Base-by-base conservation (phyloP, 805 yeast species). In the Torulaspora maleeae region DNA sequence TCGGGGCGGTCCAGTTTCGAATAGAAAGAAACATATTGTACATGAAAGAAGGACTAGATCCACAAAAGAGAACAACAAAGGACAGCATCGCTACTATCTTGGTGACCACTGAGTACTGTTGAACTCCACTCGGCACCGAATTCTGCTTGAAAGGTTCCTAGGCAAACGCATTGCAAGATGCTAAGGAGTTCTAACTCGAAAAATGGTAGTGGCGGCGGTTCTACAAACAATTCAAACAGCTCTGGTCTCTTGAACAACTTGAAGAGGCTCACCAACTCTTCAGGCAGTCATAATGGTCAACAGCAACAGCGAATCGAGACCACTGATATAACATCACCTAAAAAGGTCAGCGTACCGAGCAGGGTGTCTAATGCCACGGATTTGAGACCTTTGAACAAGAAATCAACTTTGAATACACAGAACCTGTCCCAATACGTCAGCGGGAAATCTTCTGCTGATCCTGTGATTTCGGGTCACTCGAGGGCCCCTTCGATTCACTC, bases 351-450 rank as follows among this genome's bases (percentile, higher is more conserved):
- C 17, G 45, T 50, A 33, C 57, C 58, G 17, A 47, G 50, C 40
- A 41, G 59, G 45, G 46, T 51, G 30, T 34, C 50, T 35, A 38
- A 45, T 27, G 47, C 52, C 22, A 48, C 41, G 16, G 55, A 47
- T 13, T 39, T 47, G 22, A 55, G 49, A 40, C 64, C 64, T 13
- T 42, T 63, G 38, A 60, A 57, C 43, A 60, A 60, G 35, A 61
- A 56, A 29, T 29, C 58, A 4, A 51, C 64, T 6, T 33, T 61
- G 38, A 61, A 61, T 43, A 53, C 59, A 19, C 61, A 59, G 25
- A 61, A 59, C 40, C 27, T 61, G 36, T 59, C 63, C 7, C 63
- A 61, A 19, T 61, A 61, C 36, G 55, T 59, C 22, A 58, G 52
- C 25, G 52, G 38, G 30, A 56, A 45, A 32, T 41, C 51, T 1